Evolutionary conservation across 2,329 filamentous ascomycete genomes (phyloP).

Genomic region (Aureobasidium uvarum): DNA sequence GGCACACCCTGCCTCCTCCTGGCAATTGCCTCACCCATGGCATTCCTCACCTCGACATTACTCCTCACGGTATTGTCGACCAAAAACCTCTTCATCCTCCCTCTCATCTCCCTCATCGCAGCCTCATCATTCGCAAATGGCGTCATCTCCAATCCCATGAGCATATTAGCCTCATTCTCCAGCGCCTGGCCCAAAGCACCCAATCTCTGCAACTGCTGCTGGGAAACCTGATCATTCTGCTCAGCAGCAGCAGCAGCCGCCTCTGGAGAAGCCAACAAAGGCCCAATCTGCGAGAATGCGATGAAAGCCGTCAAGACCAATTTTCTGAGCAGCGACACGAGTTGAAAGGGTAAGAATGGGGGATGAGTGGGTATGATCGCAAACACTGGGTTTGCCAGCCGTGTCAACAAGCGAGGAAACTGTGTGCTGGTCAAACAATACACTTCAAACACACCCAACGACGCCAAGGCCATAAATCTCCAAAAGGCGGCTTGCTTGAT

Average conservation of each 20-base stretch:
- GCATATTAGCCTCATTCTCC: conserved; percentile 67
- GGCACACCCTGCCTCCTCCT: conserved; percentile 25
- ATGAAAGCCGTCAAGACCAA: conserved; percentile 76
- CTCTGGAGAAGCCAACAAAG: conserved; percentile 45
- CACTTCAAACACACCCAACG: conserved; percentile 57
- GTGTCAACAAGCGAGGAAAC: conserved; percentile 46
- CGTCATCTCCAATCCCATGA: conserved; percentile 75
- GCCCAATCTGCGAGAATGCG: conserved; percentile 76
- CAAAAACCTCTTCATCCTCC: conserved; percentile 79
- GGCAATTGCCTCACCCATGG: conserved; percentile 67
- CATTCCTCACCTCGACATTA: conserved; percentile 78
- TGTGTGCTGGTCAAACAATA: conserved; percentile 56
- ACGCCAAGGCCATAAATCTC: conserved; percentile 53
- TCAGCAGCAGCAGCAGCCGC: conserved; percentile 5
- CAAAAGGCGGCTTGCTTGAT: conserved; percentile 63
- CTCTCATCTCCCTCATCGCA: conserved; percentile 62
- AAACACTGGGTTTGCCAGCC: conserved; percentile 51
- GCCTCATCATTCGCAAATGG: conserved; percentile 74
- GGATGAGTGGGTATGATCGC: conserved; percentile 37
- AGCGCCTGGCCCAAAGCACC: conserved; percentile 55
- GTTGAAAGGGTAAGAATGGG: conserved; percentile 80
- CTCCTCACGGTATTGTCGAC: conserved; percentile 79
- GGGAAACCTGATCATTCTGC: conserved; percentile 40
- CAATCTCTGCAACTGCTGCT: conserved; percentile 66
- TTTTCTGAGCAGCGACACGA: conserved; percentile 71